phyloP scores from a whole-genome alignment of 495 filamentous ascomycete genomes.

The Xylaria grammica region DNA sequence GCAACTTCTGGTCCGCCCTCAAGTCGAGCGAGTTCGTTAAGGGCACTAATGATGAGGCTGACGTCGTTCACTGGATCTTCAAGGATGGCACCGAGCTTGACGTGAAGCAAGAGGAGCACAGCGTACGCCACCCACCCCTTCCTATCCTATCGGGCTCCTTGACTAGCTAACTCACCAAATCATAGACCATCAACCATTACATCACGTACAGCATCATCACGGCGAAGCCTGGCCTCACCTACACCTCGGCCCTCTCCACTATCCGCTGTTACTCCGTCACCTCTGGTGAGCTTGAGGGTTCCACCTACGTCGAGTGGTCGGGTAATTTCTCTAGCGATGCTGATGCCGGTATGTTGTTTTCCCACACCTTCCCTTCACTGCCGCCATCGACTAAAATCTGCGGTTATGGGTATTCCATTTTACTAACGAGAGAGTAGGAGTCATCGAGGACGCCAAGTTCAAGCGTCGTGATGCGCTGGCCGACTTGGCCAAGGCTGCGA shows the following conservation, averaged over 20 bases:
- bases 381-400: background rate
- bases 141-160: conserved; percentile 2
- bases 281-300: conserved; percentile 61
- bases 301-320: conserved; percentile 67
- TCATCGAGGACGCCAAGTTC: conserved; percentile 73
- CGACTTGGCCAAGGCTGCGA: conserved; percentile 61
- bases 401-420: conserved; percentile 17
- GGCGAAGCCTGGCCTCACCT: conserved; percentile 60
- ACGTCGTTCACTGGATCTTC: conserved; percentile 68
- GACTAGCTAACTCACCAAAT: background rate
- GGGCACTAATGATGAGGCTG: conserved; percentile 63
- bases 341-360: conserved; percentile 60
- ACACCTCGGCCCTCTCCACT: conserved; percentile 66
- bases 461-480: conserved; percentile 71
- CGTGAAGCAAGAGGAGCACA: conserved; percentile 75
- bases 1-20: conserved; percentile 64
- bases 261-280: conserved; percentile 66
- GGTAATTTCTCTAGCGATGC: conserved; percentile 71
- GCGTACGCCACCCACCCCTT: conserved; percentile 45
- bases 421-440: conserved; percentile 48
- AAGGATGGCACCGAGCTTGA: conserved; percentile 66
- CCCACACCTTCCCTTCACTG: background rate
- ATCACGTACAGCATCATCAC: conserved; percentile 73
- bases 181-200: conserved; percentile 69
- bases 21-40: conserved; percentile 61